Conservation (phyloP, 1,284 basidiomycete genomes). For the Trametes pubescens region DNA sequence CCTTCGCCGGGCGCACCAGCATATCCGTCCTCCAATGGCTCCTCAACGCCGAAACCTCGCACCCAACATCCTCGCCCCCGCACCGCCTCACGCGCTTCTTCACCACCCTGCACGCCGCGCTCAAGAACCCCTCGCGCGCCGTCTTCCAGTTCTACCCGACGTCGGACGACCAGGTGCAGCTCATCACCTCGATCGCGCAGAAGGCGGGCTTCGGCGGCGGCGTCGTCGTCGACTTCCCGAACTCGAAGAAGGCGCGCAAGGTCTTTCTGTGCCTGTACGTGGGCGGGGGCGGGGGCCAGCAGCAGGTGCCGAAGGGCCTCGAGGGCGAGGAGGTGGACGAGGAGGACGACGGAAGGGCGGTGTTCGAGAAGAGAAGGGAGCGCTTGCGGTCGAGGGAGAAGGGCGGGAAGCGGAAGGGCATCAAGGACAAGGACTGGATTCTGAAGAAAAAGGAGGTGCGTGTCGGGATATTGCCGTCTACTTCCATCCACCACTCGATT, state of each 20-base stretch:
- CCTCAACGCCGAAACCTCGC: constrained; percentile 94
- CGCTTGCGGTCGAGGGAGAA: constrained; percentile 58
- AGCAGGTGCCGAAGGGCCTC: constrained; percentile 77
- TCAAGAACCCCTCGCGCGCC: constrained; percentile 92
- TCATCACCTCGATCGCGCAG: constrained; percentile 94
- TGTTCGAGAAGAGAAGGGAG: constrained; percentile 74
- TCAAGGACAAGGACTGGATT: constrained; percentile 84
- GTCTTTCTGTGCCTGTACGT: constrained; percentile 92
- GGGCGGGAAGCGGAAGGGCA: constrained; percentile 66
- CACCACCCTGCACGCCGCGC: constrained; percentile 92
- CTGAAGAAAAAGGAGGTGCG: constrained; percentile 84
- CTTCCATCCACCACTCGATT: neutral
- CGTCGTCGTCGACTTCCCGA: constrained; percentile 96
- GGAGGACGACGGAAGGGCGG: constrained; percentile 48
- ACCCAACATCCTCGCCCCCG: constrained; percentile 91
- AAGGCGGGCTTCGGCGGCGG: constrained; percentile 98
- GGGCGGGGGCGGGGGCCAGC: constrained; percentile 68
- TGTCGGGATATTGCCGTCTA: neutral
- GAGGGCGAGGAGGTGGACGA: constrained; percentile 64
- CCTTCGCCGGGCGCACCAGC: constrained; percentile 51
- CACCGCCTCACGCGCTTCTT: constrained; percentile 95
- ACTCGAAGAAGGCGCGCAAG: constrained; percentile 93
- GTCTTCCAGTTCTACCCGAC: constrained; percentile 97
- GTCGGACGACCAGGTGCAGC: constrained; percentile 93
- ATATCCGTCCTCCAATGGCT: constrained; percentile 99